A percentile compares a stretch with the other conserved stretches of the same genome.
These are phyloP conservation scores for Pestalotiopsis sp. DNA, from an alignment of 2,329 filamentous ascomycete genomes.

Conservation along the genomic window DNA sequence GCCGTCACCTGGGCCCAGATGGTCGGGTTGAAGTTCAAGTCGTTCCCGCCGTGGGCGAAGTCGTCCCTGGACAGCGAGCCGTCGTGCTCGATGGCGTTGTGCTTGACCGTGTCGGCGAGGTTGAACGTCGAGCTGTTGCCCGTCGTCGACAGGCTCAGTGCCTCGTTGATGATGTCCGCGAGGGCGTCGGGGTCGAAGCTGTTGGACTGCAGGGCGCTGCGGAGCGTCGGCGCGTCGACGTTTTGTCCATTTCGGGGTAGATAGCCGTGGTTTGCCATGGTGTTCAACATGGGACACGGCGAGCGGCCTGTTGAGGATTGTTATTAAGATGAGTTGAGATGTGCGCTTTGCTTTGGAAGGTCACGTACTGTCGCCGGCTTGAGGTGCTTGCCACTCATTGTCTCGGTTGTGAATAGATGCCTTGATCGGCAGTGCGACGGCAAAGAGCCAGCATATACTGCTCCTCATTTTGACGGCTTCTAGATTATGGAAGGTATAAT, in stretches of 20 bases:
- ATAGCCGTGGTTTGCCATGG: slow-evolving; percentile 15
- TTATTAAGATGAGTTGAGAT: not conserved
- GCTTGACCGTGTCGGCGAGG: slow-evolving; percentile 12
- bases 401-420: not conserved
- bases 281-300: slow-evolving; percentile 15
- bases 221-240: not conserved
- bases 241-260: slow-evolving; percentile 12
- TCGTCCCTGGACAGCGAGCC: slow-evolving; percentile 12
- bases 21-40: not conserved
- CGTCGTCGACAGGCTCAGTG: slow-evolving; percentile 3
- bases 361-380: not conserved
- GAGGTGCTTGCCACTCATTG: not conserved
- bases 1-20: slow-evolving; percentile 22
- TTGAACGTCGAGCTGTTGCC: slow-evolving; percentile 13
- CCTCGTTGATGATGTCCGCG: not conserved
- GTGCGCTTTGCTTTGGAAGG: not conserved
- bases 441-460: not conserved
- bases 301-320: slow-evolving; percentile 2
- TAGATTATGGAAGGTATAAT: no score
- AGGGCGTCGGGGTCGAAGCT: slow-evolving; percentile 11
- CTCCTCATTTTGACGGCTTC: not conserved
- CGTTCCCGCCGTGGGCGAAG: not conserved
- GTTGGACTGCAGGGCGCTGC: not conserved
- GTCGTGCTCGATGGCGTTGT: slow-evolving; percentile 16
- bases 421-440: not conserved